Base-by-base conservation (phyloP, 768 basidiomycete species). In the Suillus decipiens region DNA sequence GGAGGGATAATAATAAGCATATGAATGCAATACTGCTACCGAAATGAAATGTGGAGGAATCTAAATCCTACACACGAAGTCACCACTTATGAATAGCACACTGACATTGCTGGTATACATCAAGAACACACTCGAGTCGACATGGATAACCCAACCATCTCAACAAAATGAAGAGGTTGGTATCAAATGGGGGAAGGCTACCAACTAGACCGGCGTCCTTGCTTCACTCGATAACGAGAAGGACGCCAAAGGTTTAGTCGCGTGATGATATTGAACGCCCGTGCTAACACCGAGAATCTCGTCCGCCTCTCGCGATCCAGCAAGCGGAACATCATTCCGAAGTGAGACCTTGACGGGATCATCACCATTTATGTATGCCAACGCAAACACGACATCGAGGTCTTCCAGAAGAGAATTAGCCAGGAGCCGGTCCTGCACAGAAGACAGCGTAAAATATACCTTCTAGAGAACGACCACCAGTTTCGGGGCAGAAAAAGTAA, bases 271-370 rank as follows among this genome's bases (percentile, higher is more conserved):
- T 24, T 57, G 37, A 57, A 56, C 36, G 22, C 61, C 57, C 10
- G 61, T 31, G 14, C 48, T 58, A 33, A 76, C 65, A 10, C 75
- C 75, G 19, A 77, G 66, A 33, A 77, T 77, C 66, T 69, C 71
- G 56, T 77, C 75, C 5, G 76, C 76, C 59, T 77, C 76, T 10
- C 69, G 72, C 0, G 76, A 71, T 11, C 76, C 76, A 19, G 76
- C 76, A 1, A 63, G 63, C 15, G 76, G 76, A 3, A 77, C 55
- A 22, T 76, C 72, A 51, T 75, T 74, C 33, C 75, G 67, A 17
- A 76, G 67, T 10, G 75, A 76, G 1, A 77, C 75, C 45, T 61
- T 58, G 15, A 77, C 76, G 9, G 76, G 76, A 1, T 74, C 75
- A 3, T 76, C 71, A 17, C 73, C 73, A 58, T 75, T 73, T 41